These are phyloP conservation scores for Hypoxylon sp. DNA, from an alignment of 2,329 filamentous ascomycete species.

Conservation along the genomic window DNA sequence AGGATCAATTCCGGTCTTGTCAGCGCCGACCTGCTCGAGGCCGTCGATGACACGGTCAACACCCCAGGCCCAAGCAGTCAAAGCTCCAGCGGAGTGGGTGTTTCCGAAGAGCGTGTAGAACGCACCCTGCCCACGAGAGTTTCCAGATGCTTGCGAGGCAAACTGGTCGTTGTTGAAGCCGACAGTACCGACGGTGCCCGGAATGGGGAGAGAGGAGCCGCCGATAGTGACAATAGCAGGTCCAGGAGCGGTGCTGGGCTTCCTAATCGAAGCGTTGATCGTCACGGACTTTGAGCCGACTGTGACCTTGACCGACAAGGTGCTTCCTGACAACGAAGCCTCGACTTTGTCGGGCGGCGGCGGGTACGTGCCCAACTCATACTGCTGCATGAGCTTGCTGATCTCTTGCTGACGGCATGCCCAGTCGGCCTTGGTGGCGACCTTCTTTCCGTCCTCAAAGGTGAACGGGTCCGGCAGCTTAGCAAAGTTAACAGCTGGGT, in stretches of 20 bases:
- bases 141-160: slow-evolving; percentile 62
- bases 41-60: slow-evolving; percentile 73
- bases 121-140: slow-evolving; percentile 68
- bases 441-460: slow-evolving; percentile 59
- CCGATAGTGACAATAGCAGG: slow-evolving; percentile 72
- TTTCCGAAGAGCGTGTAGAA: slow-evolving; percentile 73
- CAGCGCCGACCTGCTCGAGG: slow-evolving; percentile 64
- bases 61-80: slow-evolving; percentile 75
- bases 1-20: slow-evolving; percentile 65
- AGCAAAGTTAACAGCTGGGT: slow-evolving; percentile 56
- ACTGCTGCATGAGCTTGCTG: slow-evolving; percentile 63
- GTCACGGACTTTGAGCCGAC: slow-evolving; percentile 62
- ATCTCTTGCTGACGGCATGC: slow-evolving; percentile 66
- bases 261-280: slow-evolving; percentile 61
- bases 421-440: slow-evolving; percentile 63
- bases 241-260: slow-evolving; percentile 63
- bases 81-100: slow-evolving; percentile 68
- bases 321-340: slow-evolving; percentile 60
- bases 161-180: slow-evolving; percentile 72
- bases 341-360: slow-evolving; percentile 62
- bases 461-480: slow-evolving; percentile 66
- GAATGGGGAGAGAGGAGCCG: slow-evolving; percentile 68
- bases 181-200: slow-evolving; percentile 68
- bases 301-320: slow-evolving; percentile 62
- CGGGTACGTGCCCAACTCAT: slow-evolving; percentile 66